These are phyloP conservation scores for Microsporum audouinii DNA, from an alignment of 2,329 filamentous ascomycete genomes.

Conservation along the genomic window DNA sequence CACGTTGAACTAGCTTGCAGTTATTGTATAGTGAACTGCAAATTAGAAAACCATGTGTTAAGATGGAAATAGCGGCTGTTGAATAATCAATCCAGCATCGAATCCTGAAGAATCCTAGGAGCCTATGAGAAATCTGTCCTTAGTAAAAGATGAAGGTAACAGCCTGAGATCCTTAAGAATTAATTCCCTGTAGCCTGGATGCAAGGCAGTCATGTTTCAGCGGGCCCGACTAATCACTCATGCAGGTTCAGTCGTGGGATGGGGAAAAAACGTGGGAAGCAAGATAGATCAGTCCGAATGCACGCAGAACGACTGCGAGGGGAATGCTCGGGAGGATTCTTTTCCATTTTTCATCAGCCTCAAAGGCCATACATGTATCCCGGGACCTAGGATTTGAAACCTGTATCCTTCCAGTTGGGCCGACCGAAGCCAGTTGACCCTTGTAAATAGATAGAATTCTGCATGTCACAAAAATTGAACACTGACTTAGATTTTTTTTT, in stretches of 20 bases:
- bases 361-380: background rate
- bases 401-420: background rate
- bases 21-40: background rate
- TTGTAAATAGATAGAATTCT: background rate
- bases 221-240: background rate
- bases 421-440: background rate
- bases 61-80: background rate
- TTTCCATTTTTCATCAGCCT: background rate
- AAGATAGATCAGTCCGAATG: background rate
- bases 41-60: background rate
- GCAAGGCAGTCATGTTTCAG: constrained; percentile 3
- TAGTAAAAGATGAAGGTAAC: background rate
- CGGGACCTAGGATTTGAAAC: background rate
- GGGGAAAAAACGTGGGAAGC: background rate
- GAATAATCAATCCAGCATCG: background rate
- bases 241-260: background rate
- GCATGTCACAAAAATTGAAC: background rate
- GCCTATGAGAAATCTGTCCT: background rate
- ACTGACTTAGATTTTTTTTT: background rate
- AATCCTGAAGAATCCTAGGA: background rate
- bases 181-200: background rate
- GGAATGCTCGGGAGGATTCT: background rate
- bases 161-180: background rate
- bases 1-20: background rate
- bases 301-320: background rate